phyloP scores from a whole-genome alignment of 2,329 filamentous ascomycete species.

The Aspergillus carbonarius region DNA sequence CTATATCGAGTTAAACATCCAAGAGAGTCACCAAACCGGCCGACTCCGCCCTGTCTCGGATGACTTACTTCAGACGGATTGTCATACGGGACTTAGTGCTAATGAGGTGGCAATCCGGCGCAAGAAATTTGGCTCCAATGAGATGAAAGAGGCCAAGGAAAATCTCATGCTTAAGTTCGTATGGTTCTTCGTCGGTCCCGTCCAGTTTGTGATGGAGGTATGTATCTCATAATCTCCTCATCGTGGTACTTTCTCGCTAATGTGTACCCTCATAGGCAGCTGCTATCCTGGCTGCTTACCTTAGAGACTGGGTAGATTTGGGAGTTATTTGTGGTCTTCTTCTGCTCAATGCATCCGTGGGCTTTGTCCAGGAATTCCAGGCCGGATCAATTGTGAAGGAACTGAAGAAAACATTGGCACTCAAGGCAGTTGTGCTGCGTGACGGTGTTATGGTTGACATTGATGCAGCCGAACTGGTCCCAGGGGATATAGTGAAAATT shows the following conservation, averaged over 20 bases:
- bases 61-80: constrained; percentile 75
- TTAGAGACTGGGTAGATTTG: constrained; percentile 89
- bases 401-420: constrained; percentile 83
- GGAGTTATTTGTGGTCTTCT: constrained; percentile 84
- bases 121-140: constrained; percentile 78
- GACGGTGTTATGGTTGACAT: constrained; percentile 75
- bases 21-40: constrained; percentile 52
- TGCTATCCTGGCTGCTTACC: constrained; percentile 76
- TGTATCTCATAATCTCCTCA: constrained; percentile 28
- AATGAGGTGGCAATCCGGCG: constrained; percentile 63
- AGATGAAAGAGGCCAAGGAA: constrained; percentile 89
- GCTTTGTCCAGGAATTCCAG: constrained; percentile 87
- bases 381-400: constrained; percentile 88
- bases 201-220: constrained; percentile 93
- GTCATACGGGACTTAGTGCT: constrained; percentile 68
- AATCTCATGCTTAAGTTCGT: constrained; percentile 80
- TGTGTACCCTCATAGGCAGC: constrained; percentile 54
- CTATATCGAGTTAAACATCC: constrained; percentile 56
- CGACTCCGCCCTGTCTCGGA: constrained; percentile 65
- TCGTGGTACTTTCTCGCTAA: background rate
- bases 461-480: constrained; percentile 79
- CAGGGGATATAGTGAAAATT: constrained; percentile 84
- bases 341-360: constrained; percentile 78
- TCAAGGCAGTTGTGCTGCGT: constrained; percentile 84
- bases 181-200: constrained; percentile 80